These are phyloP conservation scores for Pseudogymnoascus sp. DNA, from an alignment of 2,329 filamentous ascomycete species.

Conservation along the genomic window DNA sequence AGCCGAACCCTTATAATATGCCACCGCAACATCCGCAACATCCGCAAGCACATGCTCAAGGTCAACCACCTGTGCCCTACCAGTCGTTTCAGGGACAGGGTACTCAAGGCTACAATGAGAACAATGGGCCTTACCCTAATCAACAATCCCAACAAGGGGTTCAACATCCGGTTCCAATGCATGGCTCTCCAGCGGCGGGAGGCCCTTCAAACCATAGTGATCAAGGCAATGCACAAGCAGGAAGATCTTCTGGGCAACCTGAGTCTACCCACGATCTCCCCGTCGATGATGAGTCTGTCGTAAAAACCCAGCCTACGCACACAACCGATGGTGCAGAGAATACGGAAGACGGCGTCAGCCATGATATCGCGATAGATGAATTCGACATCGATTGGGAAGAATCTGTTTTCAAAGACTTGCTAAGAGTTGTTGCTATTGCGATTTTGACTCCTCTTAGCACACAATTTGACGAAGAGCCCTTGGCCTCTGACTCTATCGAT, in stretches of 20 bases:
- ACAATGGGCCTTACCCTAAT: neutral
- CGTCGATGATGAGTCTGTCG: neutral
- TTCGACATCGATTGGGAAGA: slow-evolving; percentile 9
- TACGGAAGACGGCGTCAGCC: neutral
- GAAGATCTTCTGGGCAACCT: neutral
- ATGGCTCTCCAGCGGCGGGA: neutral
- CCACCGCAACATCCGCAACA: slow-evolving; percentile 11
- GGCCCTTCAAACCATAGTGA: neutral
- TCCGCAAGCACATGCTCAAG: slow-evolving; percentile 9
- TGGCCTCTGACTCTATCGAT: neutral
- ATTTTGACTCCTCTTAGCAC: slow-evolving; percentile 1
- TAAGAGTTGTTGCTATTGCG: neutral
- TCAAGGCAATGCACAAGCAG: neutral
- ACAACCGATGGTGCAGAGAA: too few species aligned
- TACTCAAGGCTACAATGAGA: neutral
- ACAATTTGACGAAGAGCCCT: neutral
- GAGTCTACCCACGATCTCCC: neutral
- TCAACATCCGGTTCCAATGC: neutral
- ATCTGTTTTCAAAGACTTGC: neutral
- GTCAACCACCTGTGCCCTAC: slow-evolving; percentile 9
- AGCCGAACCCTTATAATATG: slow-evolving; percentile 6
- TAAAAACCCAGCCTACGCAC: neutral
- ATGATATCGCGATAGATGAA: neutral
- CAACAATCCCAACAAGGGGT: neutral
- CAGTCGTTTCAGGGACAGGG: neutral